phyloP scores from a whole-genome alignment of 2,329 filamentous ascomycete species.

The Didymella pinodella region DNA sequence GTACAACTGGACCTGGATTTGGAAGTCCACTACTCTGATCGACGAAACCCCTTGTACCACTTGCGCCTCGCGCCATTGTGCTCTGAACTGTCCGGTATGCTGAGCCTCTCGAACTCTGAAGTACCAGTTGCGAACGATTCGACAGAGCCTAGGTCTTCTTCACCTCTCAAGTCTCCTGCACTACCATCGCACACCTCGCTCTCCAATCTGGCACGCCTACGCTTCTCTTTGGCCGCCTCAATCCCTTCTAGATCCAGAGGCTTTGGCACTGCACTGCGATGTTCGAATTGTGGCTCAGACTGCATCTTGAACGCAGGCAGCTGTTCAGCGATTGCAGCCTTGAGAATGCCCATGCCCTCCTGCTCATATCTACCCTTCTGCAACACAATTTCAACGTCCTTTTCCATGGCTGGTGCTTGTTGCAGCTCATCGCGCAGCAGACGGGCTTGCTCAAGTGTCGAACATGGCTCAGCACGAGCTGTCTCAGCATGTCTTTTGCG shows the following conservation, averaged over 20 bases:
- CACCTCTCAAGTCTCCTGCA: background rate
- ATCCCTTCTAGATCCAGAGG: slow-evolving; percentile 10
- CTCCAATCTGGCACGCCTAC: background rate
- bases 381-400: background rate
- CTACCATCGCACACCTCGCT: fast-evolving
- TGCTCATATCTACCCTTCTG: background rate
- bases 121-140: slow-evolving; percentile 11
- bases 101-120: slow-evolving; percentile 13
- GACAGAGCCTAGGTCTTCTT: background rate
- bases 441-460: background rate
- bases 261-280: slow-evolving; percentile 11
- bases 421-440: background rate
- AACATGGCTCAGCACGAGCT: too few relatives aligned
- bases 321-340: slow-evolving; percentile 1
- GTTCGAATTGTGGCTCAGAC: background rate
- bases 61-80: slow-evolving; percentile 20
- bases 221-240: background rate
- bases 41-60: slow-evolving; percentile 26
- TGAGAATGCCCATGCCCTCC: slow-evolving; percentile 1
- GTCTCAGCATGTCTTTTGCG: background rate
- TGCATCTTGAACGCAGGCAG: background rate
- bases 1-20: background rate
- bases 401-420: too few relatives aligned
- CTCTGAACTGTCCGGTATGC: slow-evolving; percentile 1
- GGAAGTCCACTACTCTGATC: background rate